Evolutionary conservation across 2,329 filamentous ascomycete species (phyloP).

Genomic region (Teratosphaeria viscida): DNA sequence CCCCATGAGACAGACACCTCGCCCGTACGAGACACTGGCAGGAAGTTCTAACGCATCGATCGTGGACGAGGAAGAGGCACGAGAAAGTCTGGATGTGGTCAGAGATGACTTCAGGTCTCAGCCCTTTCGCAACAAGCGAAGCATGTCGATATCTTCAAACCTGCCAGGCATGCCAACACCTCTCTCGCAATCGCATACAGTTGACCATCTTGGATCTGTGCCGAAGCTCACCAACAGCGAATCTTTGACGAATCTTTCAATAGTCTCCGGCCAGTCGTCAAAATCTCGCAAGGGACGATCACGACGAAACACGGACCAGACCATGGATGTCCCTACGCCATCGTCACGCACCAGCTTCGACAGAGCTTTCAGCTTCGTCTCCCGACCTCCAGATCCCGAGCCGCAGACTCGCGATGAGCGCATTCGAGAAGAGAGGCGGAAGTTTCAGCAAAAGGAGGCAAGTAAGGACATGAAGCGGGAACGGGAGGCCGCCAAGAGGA

Average conservation of each 20-base stretch:
- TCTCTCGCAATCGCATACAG: conserved; percentile 22
- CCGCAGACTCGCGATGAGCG: conserved; percentile 45
- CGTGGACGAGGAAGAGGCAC: conserved; percentile 29
- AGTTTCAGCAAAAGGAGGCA: conserved; percentile 50
- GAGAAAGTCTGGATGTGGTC: conserved; percentile 31
- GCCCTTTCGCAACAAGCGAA: conserved; percentile 29
- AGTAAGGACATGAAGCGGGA: conserved; percentile 46
- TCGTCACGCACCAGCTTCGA: conserved; percentile 48
- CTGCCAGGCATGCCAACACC: conserved; percentile 16
- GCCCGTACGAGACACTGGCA: conserved; percentile 44
- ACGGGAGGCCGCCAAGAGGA: conserved; percentile 39
- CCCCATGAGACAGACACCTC: conserved; percentile 45
- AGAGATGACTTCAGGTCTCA: conserved; percentile 34
- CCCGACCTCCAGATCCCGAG: conserved; percentile 37
- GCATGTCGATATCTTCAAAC: conserved; percentile 34
- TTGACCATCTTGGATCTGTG: conserved; percentile 30
- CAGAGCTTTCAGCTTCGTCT: conserved; percentile 42
- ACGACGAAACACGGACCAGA: conserved; percentile 40
- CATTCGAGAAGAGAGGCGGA: conserved; percentile 45
- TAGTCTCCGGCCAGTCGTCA: conserved; percentile 29
- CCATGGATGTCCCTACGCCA: conserved; percentile 40
- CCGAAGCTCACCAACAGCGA: conserved; percentile 37
- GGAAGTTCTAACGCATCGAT: conserved; percentile 23
- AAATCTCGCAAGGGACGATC: conserved; percentile 26
- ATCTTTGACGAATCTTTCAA: conserved; percentile 44